phyloP scores from a whole-genome alignment of 345 rosid genomes.

The Salix brachista region DNA sequence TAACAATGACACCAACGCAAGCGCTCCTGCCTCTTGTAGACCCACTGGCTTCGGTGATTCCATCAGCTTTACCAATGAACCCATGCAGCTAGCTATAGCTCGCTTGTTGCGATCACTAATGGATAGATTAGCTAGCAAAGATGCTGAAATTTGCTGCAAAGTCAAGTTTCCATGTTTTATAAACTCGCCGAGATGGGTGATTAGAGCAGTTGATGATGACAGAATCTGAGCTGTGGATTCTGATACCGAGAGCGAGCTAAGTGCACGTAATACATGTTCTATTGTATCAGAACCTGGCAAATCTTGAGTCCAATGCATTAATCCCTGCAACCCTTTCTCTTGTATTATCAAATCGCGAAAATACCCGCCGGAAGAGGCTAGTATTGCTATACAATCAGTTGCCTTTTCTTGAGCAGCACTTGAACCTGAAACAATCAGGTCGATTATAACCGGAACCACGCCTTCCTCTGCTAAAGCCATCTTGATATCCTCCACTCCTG shows the following conservation, averaged over 20 bases:
- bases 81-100: constrained; percentile 54
- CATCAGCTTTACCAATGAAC: constrained; percentile 54
- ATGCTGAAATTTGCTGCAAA: constrained; percentile 54
- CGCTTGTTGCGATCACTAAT: constrained; percentile 71
- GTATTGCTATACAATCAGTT: constrained; percentile 43
- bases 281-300: constrained; percentile 39
- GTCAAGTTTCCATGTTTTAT: constrained; percentile 48
- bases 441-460: constrained; percentile 54
- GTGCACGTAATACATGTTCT: constrained; percentile 47
- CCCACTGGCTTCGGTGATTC: constrained; percentile 74
- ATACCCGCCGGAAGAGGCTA: constrained; percentile 62
- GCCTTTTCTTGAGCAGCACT: constrained; percentile 46
- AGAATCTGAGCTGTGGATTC: constrained; percentile 36
- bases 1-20: constrained; percentile 49
- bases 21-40: constrained; percentile 58
- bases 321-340: constrained; percentile 55
- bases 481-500: constrained; percentile 52
- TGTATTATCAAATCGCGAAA: constrained; percentile 51
- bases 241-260: constrained; percentile 36
- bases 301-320: constrained; percentile 46
- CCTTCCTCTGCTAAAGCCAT: constrained; percentile 66
- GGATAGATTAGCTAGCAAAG: constrained; percentile 41
- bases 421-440: constrained; percentile 38
- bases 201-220: constrained; percentile 57
- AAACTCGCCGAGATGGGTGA: constrained; percentile 54